These are phyloP conservation scores for Marvania coccoides DNA, from an alignment of 139 green algal species.

Conservation along the genomic window DNA sequence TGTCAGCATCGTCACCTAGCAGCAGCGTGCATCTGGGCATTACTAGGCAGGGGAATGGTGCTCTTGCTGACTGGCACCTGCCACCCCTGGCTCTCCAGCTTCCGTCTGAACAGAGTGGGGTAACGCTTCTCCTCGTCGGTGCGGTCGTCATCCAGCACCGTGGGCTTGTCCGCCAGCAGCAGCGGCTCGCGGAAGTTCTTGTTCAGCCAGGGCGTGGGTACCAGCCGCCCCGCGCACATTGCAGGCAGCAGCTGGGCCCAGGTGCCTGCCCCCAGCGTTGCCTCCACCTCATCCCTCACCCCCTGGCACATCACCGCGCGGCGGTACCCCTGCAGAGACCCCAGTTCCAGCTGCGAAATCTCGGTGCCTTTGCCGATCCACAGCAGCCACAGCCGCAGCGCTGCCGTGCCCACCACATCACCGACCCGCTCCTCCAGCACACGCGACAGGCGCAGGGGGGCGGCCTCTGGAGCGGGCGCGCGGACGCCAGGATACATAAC, in stretches of 20 bases:
- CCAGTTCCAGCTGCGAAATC: constrained; percentile 40
- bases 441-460: constrained; percentile 34
- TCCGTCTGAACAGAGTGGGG: constrained; percentile 53
- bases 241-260: constrained; percentile 18
- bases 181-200: constrained; percentile 61
- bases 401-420: constrained; percentile 23
- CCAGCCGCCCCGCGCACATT: constrained; percentile 42
- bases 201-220: constrained; percentile 65
- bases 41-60: constrained; percentile 43
- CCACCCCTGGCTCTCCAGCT: constrained; percentile 35
- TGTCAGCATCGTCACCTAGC: no score
- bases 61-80: constrained; percentile 9
- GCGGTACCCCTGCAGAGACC: constrained; percentile 46
- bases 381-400: constrained; percentile 44
- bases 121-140: constrained; percentile 54
- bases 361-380: constrained; percentile 44
- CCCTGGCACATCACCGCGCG: constrained; percentile 37
- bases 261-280: constrained; percentile 17
- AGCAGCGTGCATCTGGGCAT: no score
- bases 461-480: constrained; percentile 5
- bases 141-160: constrained; percentile 41
- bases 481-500: constrained; percentile 8
- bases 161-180: constrained; percentile 41
- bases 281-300: constrained; percentile 40
- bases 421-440: constrained; percentile 39